A percentile compares a stretch with the other conserved stretches of the same genome.
phyloP scores from a whole-genome alignment of 2,329 filamentous ascomycete species.

The Exophiala aquamarina region DNA sequence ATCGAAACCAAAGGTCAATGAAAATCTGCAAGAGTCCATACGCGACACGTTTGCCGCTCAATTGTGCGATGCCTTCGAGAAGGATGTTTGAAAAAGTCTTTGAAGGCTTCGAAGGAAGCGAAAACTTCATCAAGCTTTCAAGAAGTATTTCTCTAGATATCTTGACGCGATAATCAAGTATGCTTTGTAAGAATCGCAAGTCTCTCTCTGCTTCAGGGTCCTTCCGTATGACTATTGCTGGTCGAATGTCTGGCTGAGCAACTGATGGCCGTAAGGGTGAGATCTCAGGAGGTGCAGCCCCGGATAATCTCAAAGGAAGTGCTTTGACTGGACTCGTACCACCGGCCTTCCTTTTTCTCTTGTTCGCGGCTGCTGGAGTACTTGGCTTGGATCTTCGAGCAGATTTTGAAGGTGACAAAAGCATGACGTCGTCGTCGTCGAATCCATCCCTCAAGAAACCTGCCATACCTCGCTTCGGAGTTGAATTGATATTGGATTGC shows the following conservation, averaged over 20 bases:
- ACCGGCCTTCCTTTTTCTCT: slow-evolving; percentile 55
- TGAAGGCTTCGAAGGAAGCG: slow-evolving; percentile 53
- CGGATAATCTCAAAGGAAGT: slow-evolving; percentile 36
- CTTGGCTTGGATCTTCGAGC: slow-evolving; percentile 47
- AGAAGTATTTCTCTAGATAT: slow-evolving; percentile 51
- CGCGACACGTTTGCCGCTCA: slow-evolving; percentile 46
- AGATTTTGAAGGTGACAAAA: slow-evolving; percentile 56
- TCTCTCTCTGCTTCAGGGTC: slow-evolving; percentile 30
- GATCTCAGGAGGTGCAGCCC: slow-evolving; percentile 16
- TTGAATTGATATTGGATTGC: slow-evolving; percentile 38
- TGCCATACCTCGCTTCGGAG: slow-evolving; percentile 47
- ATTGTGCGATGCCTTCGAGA: slow-evolving; percentile 49
- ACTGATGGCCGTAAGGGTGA: slow-evolving; percentile 26
- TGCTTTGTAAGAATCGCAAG: slow-evolving; percentile 49
- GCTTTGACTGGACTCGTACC: slow-evolving; percentile 52
- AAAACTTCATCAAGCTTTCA: slow-evolving; percentile 52
- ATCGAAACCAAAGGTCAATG: slow-evolving; percentile 56
- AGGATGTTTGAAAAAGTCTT: slow-evolving; percentile 55
- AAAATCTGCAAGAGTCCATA: slow-evolving; percentile 51
- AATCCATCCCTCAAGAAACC: slow-evolving; percentile 61
- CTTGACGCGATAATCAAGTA: slow-evolving; percentile 56
- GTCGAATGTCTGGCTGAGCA: slow-evolving; percentile 24
- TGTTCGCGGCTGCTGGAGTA: slow-evolving; percentile 58
- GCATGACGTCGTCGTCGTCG: slow-evolving; percentile 60
- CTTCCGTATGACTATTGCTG: slow-evolving; percentile 14